phyloP scores from a whole-genome alignment of 371 early-diverging fungal species.

The Mortierella sp. region DNA sequence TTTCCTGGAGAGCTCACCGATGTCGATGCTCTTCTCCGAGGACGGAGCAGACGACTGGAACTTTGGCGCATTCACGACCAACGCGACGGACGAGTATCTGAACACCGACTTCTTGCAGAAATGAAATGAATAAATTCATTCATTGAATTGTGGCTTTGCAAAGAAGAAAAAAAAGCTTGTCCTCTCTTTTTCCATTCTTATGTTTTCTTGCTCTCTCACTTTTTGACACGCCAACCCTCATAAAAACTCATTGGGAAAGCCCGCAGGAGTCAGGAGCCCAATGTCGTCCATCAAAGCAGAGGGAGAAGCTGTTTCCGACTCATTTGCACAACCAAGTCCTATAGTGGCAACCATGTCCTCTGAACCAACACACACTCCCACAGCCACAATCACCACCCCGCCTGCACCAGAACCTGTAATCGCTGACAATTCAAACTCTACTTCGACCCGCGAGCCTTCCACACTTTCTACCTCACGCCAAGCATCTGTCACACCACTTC shows the following conservation, averaged over 20 bases:
- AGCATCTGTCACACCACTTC: background rate
- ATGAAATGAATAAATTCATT: background rate
- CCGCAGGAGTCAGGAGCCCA: slow-evolving; percentile 1
- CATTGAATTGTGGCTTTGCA: background rate
- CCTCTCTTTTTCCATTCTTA: background rate
- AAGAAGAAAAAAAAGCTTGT: background rate
- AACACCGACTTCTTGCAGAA: slow-evolving; percentile 5
- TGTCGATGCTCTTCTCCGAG: slow-evolving; percentile 38
- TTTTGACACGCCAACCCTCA: background rate
- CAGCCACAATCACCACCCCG: background rate
- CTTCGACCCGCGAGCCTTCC: background rate
- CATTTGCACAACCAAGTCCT: background rate
- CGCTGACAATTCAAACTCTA: background rate
- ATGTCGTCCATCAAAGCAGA: slow-evolving; percentile 35
- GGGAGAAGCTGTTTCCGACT: slow-evolving; percentile 1
- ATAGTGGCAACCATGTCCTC: background rate
- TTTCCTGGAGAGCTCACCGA: slow-evolving; percentile 24
- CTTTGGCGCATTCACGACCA: slow-evolving; percentile 27
- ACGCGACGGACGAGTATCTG: slow-evolving; percentile 31
- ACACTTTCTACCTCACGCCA: background rate
- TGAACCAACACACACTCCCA: background rate
- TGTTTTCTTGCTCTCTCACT: background rate
- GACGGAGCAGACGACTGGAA: slow-evolving; percentile 34
- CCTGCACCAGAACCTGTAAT: background rate
- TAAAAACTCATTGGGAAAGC: background rate